phyloP scores from a whole-genome alignment of 2,329 filamentous ascomycete genomes.

The Didymella exigua region DNA sequence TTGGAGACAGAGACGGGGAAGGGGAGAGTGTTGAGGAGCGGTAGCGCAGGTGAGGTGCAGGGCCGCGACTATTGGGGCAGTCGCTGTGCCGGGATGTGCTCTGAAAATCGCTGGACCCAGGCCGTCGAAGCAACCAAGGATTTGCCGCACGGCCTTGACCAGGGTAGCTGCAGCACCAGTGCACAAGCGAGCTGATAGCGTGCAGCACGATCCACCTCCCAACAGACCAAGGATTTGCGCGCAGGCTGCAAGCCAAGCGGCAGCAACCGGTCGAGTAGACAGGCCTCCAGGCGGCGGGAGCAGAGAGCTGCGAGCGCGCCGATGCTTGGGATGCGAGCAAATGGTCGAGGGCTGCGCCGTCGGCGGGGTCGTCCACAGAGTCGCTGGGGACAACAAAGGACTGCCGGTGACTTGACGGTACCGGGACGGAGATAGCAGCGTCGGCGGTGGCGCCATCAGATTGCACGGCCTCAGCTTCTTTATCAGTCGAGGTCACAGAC shows the following conservation, averaged over 20 bases:
- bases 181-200: constrained; percentile 37
- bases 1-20: constrained; percentile 26
- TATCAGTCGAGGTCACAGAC: constrained; percentile 20
- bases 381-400: constrained; percentile 17
- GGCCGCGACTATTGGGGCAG: constrained; percentile 41
- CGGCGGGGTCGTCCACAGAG: constrained; percentile 5
- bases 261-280: constrained; percentile 32
- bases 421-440: constrained; percentile 12
- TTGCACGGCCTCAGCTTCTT: constrained; percentile 21
- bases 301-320: constrained; percentile 15
- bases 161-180: constrained; percentile 30
- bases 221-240: constrained; percentile 43
- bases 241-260: constrained; percentile 33
- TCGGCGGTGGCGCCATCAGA: constrained; percentile 4
- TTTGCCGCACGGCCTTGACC: constrained; percentile 19
- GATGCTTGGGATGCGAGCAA: background rate
- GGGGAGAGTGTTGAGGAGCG: constrained; percentile 42
- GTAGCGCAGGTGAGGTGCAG: constrained; percentile 40
- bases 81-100: constrained; percentile 34
- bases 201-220: constrained; percentile 35
- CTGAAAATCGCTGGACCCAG: constrained; percentile 36
- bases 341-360: constrained; percentile 3
- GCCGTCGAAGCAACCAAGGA: constrained; percentile 24
- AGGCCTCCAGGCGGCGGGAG: constrained; percentile 9
- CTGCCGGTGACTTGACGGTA: constrained; percentile 20